Evolutionary conservation across 164 flowering plant species (phyloP), one percentile per base, ranked within the genome.

Genomic region (Piper betle): DNA sequence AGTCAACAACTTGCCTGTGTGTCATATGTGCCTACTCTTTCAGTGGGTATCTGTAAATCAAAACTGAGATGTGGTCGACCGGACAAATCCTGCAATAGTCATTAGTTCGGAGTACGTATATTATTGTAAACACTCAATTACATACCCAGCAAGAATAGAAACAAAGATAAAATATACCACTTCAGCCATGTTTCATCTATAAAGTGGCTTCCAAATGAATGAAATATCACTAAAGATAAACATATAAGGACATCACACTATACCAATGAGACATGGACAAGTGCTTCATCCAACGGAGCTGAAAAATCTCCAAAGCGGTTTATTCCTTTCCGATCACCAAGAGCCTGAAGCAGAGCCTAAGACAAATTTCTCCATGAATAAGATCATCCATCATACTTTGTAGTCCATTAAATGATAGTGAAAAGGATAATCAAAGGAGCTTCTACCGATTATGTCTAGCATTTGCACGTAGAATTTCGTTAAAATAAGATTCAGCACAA

Each of bases 251-350:
- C 15, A 15, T 46, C 15, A 15, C 50, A 46, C 25, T 69, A 65
- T 80, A 91, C 99, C 96, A 94, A 75, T 48, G 88, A 59, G 71
- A 93, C 99, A 69, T 91, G 96, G 62, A 94, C 70, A 37, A 88
- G 70, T 55, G 99, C 91, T 78, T 94, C 97, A 75, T 94, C 99
- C 41, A 91, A 87, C 48, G 99, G 99, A 68, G 96, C 99, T 15
- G 96, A 79, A 67, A 91, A 94, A 75, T 94, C 91, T 19, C 99
- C 99, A 80, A 94, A 91, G 55, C 97, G 81, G 64, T 86, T 78
- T 57, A 91, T 91, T 59, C 97, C 99, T 73, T 88, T 85, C 68
- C 95, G 79, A 62, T 91, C 95, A 50, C 96, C 97, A 68, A 94
- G 95, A 19, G 96, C 99, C 61, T 85, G 80, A 63, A 88, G 73